Evolutionary conservation across 208 protist species (phyloP), one percentile per base, ranked within the genome.

Genomic region (Crithidia sp.): DNA sequence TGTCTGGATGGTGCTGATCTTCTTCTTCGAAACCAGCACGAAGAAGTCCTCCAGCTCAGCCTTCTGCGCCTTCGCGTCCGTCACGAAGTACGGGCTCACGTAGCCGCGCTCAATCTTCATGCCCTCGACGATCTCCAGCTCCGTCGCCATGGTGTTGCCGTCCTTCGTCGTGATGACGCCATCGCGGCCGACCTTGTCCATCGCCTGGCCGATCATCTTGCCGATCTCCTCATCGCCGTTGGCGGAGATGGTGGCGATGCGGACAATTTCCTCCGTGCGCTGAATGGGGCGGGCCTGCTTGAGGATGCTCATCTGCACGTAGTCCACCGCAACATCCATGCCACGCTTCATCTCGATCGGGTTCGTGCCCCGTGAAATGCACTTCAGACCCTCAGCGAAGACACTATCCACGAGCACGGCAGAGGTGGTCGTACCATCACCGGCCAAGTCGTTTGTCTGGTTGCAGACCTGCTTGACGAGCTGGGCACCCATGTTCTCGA

Each of bases 341-440:
- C 99, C 99, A 52, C 98, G 86, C 76, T 98, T 98, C 72, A 99
- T 91, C 79, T 99, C 99, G 71, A 99, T 99, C 67, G 99, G 99
- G 89, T 99, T 99, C 78, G 99, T 98, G 60, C 99, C 99, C 28
- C 98, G 91, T 4, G 98, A 93, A 66, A 99, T 98, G 71, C 82
- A 87, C 79, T 99, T 99, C 74, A 95, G 94, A 60, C 98, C 99
- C 82, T 99, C 99, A 6, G 68, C 66, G 76, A 99, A 99, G 84
- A 99, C 98, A 83, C 97, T 98, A 58, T 96, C 91, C 53, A 99
- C 96, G 12, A 99, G 95, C 53, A 99, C 94, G 28, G 99, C 99
- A 28, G 99, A 97, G n/a, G 99, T 99, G 39, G 99, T 99, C 44
- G 99, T 99, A 62, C 99, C 99, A 78, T 99, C 98, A 81, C 98